Percentiles rank a stretch among this genome's conserved stretches.
Conservation (phyloP, 257 asterid species). For the Solanum pennellii region DNA sequence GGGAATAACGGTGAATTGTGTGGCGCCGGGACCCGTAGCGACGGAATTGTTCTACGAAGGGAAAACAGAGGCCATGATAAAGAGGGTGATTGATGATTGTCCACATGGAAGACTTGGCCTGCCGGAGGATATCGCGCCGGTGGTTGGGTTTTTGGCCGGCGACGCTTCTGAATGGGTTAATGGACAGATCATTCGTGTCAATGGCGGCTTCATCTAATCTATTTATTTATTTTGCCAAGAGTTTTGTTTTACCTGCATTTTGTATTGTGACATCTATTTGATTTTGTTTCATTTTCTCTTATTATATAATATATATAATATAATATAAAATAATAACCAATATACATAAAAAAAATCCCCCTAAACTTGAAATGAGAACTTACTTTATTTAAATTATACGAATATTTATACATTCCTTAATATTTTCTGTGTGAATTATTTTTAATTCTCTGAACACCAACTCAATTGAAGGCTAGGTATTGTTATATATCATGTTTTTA, state of each 20-base stretch:
- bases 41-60: constrained; percentile 54
- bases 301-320: too few species aligned
- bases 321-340: too few species aligned
- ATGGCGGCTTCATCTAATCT: constrained; percentile 16
- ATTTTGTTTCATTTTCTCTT: not conserved
- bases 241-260: not conserved
- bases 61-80: constrained; percentile 39
- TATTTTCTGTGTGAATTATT: too few species aligned
- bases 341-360: too few species aligned
- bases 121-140: constrained; percentile 43
- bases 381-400: too few species aligned
- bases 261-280: not conserved
- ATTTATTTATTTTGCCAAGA: not conserved
- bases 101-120: constrained; percentile 52
- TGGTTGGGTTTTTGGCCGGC: constrained; percentile 44
- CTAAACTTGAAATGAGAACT: too few species aligned
- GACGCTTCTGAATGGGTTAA: constrained; percentile 61
- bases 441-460: too few species aligned
- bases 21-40: constrained; percentile 58
- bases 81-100: constrained; percentile 24
- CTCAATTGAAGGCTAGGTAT: too few species aligned
- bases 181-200: constrained; percentile 38
- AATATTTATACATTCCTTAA: too few species aligned
- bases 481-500: too few species aligned
- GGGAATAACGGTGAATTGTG: constrained; percentile 49